Evolutionary conservation across 768 basidiomycete genomes (phyloP).

Genomic region (Kwoniella mangroviensis): DNA sequence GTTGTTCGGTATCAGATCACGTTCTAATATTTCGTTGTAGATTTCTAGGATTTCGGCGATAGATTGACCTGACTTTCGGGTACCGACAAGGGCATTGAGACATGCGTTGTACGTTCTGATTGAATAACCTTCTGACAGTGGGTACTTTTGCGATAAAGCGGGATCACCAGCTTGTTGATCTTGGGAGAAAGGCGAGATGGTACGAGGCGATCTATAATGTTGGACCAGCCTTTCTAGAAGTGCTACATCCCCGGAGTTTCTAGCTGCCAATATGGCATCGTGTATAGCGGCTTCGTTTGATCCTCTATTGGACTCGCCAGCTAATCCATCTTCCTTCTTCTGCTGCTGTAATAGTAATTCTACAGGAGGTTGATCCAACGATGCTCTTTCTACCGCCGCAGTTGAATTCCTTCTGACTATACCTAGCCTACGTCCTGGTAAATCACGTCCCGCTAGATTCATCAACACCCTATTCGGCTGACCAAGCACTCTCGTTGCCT

Average conservation of each 20-base stretch:
- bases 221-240: conserved; percentile 23
- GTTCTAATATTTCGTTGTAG: conserved; percentile 73
- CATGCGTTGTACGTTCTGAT: conserved; percentile 69
- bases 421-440: conserved; percentile 26
- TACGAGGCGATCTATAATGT: conserved; percentile 46
- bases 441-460: conserved; percentile 46
- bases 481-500: conserved; percentile 20
- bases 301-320: background rate
- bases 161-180: conserved; percentile 23
- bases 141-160: conserved; percentile 29
- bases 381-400: conserved; percentile 19
- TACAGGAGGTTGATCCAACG: conserved; percentile 16
- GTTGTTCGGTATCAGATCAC: conserved; percentile 67
- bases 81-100: conserved; percentile 62
- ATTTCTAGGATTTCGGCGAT: conserved; percentile 67
- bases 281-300: conserved; percentile 13
- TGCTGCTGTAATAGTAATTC: background rate
- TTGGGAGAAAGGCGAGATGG: conserved; percentile 26
- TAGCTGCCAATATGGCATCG: conserved; percentile 4
- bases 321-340: background rate
- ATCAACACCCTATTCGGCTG: conserved; percentile 43
- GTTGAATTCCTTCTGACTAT: conserved; percentile 32
- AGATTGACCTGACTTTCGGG: conserved; percentile 62
- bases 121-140: conserved; percentile 46
- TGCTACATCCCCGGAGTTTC: conserved; percentile 4